A percentile compares a stretch with the other conserved stretches of the same genome.
Evolutionary conservation across 495 filamentous ascomycete species (phyloP).

Genomic region (Aspergillus saccharolyticus): DNA sequence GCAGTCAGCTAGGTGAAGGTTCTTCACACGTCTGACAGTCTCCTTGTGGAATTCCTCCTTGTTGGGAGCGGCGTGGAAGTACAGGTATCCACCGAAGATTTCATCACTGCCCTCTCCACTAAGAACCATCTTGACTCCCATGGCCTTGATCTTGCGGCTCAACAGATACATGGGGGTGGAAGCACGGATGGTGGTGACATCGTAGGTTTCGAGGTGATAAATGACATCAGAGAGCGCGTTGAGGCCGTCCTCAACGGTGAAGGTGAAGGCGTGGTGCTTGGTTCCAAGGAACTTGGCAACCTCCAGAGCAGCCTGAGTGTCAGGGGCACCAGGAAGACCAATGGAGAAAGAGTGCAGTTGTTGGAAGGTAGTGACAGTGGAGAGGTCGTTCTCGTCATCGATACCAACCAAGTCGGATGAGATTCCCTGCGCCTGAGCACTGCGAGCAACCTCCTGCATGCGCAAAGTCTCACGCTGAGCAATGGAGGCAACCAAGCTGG

Average conservation of each 20-base stretch:
- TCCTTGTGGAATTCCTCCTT: conserved; percentile 90
- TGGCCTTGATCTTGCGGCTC: conserved; percentile 95
- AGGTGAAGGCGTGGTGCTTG: conserved; percentile 95
- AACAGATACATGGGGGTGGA: conserved; percentile 99
- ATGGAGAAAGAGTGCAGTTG: conserved; percentile 98
- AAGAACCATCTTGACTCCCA: conserved; percentile 99
- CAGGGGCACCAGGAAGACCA: conserved; percentile 83
- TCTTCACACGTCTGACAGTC: conserved; percentile 86
- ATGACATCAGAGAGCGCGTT: conserved; percentile 96
- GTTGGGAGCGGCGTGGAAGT: conserved; percentile 92
- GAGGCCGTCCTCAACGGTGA: conserved; percentile 93
- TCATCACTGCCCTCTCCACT: conserved; percentile 95
- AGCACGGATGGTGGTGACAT: conserved; percentile 96
- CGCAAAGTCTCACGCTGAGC: conserved; percentile 86
- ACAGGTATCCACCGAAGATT: conserved; percentile 97
- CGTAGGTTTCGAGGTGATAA: conserved; percentile 94
- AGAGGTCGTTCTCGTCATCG: conserved; percentile 82
- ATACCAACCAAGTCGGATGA: conserved; percentile 78
- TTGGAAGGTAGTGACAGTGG: conserved; percentile 85
- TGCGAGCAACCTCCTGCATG: conserved; percentile 53
- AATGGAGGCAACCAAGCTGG: conserved; percentile 89
- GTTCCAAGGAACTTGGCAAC: conserved; percentile 95
- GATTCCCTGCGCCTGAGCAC: conserved; percentile 2
- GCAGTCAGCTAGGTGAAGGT: conserved; percentile 92
- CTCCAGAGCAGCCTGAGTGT: conserved; percentile 80